Base-by-base conservation (phyloP, 2,329 filamentous ascomycete genomes). In the Aspergillus awamori region DNA sequence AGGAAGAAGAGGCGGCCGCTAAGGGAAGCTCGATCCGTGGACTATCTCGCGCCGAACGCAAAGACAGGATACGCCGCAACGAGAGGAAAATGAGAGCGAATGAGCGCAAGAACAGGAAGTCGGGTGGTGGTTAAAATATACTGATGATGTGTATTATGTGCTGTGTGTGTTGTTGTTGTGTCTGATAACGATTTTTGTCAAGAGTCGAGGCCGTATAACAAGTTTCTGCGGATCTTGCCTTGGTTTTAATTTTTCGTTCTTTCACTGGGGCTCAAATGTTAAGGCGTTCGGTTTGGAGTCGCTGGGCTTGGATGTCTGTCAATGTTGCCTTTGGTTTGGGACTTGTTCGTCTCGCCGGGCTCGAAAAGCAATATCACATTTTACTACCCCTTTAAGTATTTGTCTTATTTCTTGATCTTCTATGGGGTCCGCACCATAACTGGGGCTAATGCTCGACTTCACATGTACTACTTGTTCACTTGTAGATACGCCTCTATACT, bases 31-130 rank as follows among this genome's bases (percentile, higher is more conserved):
- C 67, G 26, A 84, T 91, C 68, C 84, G 89, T 85, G 75, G 88
- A 81, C 68, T 84, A 87, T 75, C 84, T 80, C 72, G 88, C 83
- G 76, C 86, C 70, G 92, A 94, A 78, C 84, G 83, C 67, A 85
- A 91, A 70, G 87, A 86, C 77, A 82, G 87, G 67, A 92, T 87
- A 67, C 77, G 77, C 67, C 71, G 79, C 33, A 80, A 91, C 75
- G 88, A 91, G 77, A 81, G 88, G 67, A 84, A 85, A 78, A 85
- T 87, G 86, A 83, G 87, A 72, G 86, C 85, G 71, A 92, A 92
- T 72, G 80, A 85, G 71, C 82, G 83, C 69, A 81, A 82, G 66
- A 76, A 77, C 15, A 71, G 72, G 64, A 77, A 74, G 67, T 65
- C 63, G 13, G 69, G 67, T 24, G 63, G 62, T 64, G 67, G 64